Base-by-base conservation (phyloP, 495 filamentous ascomycete species). In the Haplographium delicatum region DNA sequence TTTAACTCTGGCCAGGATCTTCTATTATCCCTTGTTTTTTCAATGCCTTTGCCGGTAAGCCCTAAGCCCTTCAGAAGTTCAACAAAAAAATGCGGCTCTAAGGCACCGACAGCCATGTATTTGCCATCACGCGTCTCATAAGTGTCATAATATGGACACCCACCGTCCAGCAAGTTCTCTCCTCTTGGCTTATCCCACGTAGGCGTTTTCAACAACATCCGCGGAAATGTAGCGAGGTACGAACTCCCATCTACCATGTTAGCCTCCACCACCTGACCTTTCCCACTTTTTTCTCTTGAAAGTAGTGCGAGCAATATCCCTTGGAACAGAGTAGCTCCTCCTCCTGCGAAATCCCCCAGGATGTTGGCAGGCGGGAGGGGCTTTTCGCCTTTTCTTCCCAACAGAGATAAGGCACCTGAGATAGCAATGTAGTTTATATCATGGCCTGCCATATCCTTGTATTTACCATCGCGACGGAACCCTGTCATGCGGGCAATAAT, bases 391-490 rank as follows among this genome's bases (percentile, higher is more conserved):
- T 67, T 67, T 0, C 85, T 72, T 0, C 91, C 91, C 0, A 97
- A 73, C 68, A 94, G 73, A 1, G 74, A 76, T 11, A 97, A 67
- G 0, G 85, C 84, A 0, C 91, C 91, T 1, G 84, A 86, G 0
- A 95, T 88, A 27, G 91, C 86, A 19, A 97, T 82, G 66, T 96
- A 97, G 61, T 97, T 97, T 63, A 97, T 96, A 63, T 97, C 91
- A 58, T 97, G 91, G n/a, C 91, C 91, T 0, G 91, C 91, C 89
- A 95, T 96, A 51, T 72, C 60, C 34, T 78, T 78, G 66, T 94
- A 96, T 56, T 81, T 82, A 1, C 91, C 90, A 60, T 91, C 88
- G 20, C 89, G 77, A 4, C 91, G 76, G 63, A 96, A 96, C 0
- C 91, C 91, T 5, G 90, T 91, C 72, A 96, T 79, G 13, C 91